phyloP scores from a whole-genome alignment of 2,329 filamentous ascomycete species.

The Phoma sp. region DNA sequence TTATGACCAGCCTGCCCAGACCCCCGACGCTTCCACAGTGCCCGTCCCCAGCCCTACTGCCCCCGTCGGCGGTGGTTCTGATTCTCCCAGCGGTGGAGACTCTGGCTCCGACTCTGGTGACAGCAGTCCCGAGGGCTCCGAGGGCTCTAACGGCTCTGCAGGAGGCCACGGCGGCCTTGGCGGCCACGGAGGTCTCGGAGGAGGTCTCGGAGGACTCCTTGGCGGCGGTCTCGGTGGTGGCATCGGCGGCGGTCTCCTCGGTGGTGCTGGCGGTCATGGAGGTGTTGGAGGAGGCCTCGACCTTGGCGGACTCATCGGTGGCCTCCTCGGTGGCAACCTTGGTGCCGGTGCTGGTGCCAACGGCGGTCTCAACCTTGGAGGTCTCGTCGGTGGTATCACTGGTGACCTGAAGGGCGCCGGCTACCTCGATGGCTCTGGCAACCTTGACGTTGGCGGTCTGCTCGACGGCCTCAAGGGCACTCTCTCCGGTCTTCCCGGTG shows the following conservation, averaged over 20 bases:
- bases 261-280: conserved; percentile 2
- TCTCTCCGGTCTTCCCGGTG: conserved; percentile 7
- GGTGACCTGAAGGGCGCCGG: conserved; percentile 2
- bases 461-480: conserved; percentile 9
- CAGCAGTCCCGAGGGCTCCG: neutral
- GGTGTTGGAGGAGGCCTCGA: conserved; percentile 3
- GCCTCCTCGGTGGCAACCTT: conserved; percentile 7
- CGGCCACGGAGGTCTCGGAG: neutral
- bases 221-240: conserved; percentile 5
- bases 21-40: neutral
- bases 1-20: neutral
- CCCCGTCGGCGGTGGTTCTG: neutral
- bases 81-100: neutral
- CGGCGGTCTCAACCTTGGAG: conserved; percentile 8
- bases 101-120: neutral
- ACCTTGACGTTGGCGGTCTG: conserved; percentile 9
- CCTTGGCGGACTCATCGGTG: conserved; percentile 11
- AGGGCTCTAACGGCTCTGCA: neutral
- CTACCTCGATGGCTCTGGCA: conserved; percentile 8
- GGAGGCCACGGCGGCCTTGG: neutral
- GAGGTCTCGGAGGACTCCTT: conserved; percentile 4
- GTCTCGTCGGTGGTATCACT: conserved; percentile 5
- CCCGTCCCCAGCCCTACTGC: neutral
- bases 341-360: neutral
- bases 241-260: conserved; percentile 6